phyloP scores from a whole-genome alignment of 1,139 yeast genomes.

The Taphrina communis region DNA sequence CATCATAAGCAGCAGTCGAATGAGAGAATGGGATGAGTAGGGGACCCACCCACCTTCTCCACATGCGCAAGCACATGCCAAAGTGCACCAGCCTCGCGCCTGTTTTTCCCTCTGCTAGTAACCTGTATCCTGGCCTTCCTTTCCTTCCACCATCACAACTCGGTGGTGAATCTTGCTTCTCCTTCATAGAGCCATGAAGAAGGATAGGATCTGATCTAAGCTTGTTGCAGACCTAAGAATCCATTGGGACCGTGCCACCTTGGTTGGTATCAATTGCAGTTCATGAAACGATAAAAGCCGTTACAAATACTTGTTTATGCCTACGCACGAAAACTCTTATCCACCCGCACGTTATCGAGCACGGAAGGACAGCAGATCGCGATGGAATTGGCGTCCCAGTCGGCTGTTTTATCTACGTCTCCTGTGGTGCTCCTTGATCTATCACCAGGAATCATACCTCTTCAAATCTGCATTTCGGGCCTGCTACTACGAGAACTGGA shows the following conservation, averaged over 20 bases:
- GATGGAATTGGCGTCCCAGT: constrained; percentile 17
- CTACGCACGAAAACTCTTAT: constrained; percentile 21
- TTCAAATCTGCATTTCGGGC: constrained; percentile 25
- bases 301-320: neutral
- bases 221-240: too few species aligned
- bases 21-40: neutral
- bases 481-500: constrained; percentile 35
- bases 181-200: too few species aligned
- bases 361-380: neutral
- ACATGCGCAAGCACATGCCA: constrained; percentile 7
- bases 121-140: too few species aligned
- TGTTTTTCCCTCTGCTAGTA: neutral
- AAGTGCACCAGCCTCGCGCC: constrained; percentile 5
- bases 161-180: too few species aligned
- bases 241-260: too few species aligned
- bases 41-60: neutral
- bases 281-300: too few species aligned
- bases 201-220: too few species aligned
- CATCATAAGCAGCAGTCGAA: neutral
- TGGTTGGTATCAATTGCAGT: too few species aligned
- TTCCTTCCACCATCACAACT: too few species aligned
- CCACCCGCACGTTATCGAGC: constrained; percentile 14
- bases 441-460: constrained; percentile 27
- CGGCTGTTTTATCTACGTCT: constrained; percentile 3
- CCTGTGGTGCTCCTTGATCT: constrained; percentile 26